Conservation (phyloP, 164 flowering plant genomes). For the Piper betle region DNA sequence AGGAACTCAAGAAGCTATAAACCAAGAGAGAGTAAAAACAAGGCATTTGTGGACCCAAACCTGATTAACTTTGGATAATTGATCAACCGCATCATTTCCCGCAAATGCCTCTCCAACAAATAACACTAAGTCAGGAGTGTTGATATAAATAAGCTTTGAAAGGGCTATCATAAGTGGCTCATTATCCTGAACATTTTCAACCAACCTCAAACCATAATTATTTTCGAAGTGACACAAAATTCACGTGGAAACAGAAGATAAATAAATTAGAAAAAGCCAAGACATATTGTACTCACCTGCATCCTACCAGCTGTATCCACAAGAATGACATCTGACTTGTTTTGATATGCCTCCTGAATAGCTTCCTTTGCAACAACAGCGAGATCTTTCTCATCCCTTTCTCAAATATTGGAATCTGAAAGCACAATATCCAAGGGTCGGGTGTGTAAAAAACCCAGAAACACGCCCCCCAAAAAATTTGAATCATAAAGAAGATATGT, state of each 20-base stretch:
- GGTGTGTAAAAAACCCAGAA: background rate
- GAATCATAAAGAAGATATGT: conserved; percentile 2
- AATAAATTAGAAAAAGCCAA: no score
- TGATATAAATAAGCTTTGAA: conserved; percentile 77
- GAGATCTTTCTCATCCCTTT: conserved; percentile 29
- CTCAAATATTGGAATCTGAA: conserved; percentile 2
- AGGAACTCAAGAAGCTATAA: no score
- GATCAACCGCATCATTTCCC: conserved; percentile 59
- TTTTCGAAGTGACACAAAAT: background rate
- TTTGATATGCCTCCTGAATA: conserved; percentile 75
- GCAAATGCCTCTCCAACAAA: conserved; percentile 98
- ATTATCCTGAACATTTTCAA: conserved; percentile 48
- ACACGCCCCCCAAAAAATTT: background rate
- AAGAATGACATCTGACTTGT: conserved; percentile 89
- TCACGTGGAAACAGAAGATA: background rate
- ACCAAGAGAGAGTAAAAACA: background rate
- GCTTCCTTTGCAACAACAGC: conserved; percentile 67
- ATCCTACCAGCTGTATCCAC: conserved; percentile 95
- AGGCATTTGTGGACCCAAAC: conserved; percentile 14
- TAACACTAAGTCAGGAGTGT: conserved; percentile 82
- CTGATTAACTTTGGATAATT: conserved; percentile 66
- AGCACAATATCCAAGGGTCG: background rate
- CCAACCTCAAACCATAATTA: background rate
- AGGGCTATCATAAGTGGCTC: conserved; percentile 97
- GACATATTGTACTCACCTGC: conserved; percentile 46